These are phyloP conservation scores for Durotheca rogersii DNA, from an alignment of 495 filamentous ascomycete species.

Conservation along the genomic window DNA sequence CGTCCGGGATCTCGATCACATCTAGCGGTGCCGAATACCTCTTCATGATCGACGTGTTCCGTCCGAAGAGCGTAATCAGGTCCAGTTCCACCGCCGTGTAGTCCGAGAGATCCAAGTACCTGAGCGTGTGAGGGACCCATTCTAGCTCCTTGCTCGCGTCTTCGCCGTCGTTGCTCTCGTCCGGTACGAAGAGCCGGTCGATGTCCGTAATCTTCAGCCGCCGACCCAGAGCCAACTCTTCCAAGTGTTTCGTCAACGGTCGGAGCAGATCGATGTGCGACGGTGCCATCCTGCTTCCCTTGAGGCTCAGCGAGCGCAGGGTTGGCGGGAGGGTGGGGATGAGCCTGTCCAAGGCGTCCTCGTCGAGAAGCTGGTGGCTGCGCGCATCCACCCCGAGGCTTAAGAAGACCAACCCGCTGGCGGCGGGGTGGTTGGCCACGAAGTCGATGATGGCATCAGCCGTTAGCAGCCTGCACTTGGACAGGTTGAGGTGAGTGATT, in stretches of 20 bases:
- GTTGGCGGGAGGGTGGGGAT: slow-evolving; percentile 67
- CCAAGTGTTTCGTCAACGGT: slow-evolving; percentile 76
- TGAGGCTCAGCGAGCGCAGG: slow-evolving; percentile 74
- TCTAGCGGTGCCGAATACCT: slow-evolving; percentile 67
- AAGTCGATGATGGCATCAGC: slow-evolving; percentile 69
- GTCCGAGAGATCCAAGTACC: slow-evolving; percentile 69
- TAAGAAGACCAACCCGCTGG: slow-evolving; percentile 65
- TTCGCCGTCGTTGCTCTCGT: slow-evolving; percentile 39
- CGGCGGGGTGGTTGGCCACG: slow-evolving; percentile 70
- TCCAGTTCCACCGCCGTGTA: slow-evolving; percentile 63
- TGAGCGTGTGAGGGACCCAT: slow-evolving; percentile 65
- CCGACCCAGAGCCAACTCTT: slow-evolving; percentile 75
- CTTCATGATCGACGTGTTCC: slow-evolving; percentile 60
- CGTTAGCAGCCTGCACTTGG: slow-evolving; percentile 71
- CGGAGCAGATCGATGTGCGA: slow-evolving; percentile 63
- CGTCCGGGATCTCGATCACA: slow-evolving; percentile 76
- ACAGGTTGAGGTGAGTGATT: slow-evolving; percentile 79
- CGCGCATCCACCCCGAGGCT: slow-evolving; percentile 75
- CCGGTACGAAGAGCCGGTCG: slow-evolving; percentile 55
- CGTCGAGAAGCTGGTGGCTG: slow-evolving; percentile 69
- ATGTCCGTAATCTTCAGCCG: slow-evolving; percentile 66
- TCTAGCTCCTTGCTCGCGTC: slow-evolving; percentile 37
- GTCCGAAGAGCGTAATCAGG: slow-evolving; percentile 62
- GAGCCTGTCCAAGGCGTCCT: slow-evolving; percentile 63
- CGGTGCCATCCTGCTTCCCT: slow-evolving; percentile 67